A percentile compares a stretch with the other conserved stretches of the same genome.
Conservation (phyloP, 2,329 filamentous ascomycete genomes). For the Penicillium sp. region DNA sequence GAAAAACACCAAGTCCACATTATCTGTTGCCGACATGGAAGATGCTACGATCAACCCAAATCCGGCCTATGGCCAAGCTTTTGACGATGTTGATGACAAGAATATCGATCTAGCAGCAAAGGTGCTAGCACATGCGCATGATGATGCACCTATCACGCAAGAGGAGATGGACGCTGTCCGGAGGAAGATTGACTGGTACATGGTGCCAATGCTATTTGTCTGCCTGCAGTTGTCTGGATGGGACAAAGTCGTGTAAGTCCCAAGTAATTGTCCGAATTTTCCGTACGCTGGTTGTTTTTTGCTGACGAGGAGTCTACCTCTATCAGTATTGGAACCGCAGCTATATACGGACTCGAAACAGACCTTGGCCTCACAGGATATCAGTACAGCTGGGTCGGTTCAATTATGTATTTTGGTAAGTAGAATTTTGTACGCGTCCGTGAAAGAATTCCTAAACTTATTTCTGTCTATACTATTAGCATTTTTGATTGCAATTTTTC, state of each 20-base stretch:
- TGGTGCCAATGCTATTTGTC: slow-evolving; percentile 7
- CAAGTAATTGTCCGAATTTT: neutral
- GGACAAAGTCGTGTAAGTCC: slow-evolving; percentile 8
- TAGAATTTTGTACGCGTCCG: neutral
- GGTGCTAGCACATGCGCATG: neutral
- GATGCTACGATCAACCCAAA: neutral
- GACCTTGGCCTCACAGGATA: slow-evolving; percentile 20
- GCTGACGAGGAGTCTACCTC: neutral
- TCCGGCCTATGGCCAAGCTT: neutral
- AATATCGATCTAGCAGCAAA: slow-evolving; percentile 4
- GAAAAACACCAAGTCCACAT: neutral
- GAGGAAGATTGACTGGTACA: slow-evolving; percentile 8
- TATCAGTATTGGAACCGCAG: slow-evolving; percentile 9
- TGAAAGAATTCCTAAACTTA: neutral
- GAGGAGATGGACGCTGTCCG: slow-evolving; percentile 8
- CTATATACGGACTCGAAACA: slow-evolving; percentile 21
- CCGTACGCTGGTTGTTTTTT: neutral
- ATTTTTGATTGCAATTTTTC: slow-evolving; percentile 10
- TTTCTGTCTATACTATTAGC: neutral
- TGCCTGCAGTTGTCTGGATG: slow-evolving; percentile 7
- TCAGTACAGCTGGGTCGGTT: slow-evolving; percentile 24
- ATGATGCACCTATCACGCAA: neutral
- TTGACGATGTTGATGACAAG: neutral
- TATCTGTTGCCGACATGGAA: neutral
- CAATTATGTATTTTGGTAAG: slow-evolving; percentile 21